Percentiles rank a stretch among this genome's conserved stretches.
phyloP scores from a whole-genome alignment of 148 eudicot species.

The Spergularia marina region DNA sequence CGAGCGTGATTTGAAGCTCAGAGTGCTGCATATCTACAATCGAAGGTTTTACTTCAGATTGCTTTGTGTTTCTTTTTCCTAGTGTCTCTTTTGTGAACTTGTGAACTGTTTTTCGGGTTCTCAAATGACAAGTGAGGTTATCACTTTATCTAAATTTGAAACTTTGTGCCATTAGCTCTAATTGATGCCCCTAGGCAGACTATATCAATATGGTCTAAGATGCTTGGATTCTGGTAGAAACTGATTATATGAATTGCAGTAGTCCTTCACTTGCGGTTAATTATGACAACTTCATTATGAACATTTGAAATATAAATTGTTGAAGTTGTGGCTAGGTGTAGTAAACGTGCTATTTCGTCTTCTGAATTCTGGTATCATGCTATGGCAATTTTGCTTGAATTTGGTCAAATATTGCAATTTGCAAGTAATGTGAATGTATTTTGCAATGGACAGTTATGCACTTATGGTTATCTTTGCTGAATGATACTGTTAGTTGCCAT shows the following conservation, averaged over 20 bases:
- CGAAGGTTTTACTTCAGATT: slow-evolving; percentile 40
- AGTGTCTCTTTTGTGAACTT: not conserved
- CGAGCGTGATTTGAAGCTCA: slow-evolving; percentile 72
- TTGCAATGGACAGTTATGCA: not conserved
- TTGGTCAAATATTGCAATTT: not conserved
- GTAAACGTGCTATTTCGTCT: not conserved
- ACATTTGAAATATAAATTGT: no score
- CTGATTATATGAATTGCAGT: not conserved
- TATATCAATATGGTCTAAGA: not conserved
- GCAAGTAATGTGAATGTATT: not conserved
- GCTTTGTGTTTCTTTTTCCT: not conserved
- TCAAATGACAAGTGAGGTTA: not conserved
- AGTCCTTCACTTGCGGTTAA: not conserved
- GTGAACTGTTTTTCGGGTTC: not conserved
- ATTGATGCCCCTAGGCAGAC: not conserved
- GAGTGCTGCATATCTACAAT: slow-evolving; percentile 65
- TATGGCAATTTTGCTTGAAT: no score
- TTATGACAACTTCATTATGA: not conserved
- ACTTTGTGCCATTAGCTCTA: not conserved
- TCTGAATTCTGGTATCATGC: not conserved
- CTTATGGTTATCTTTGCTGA: not conserved
- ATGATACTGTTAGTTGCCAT: not conserved
- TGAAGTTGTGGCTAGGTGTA: not conserved
- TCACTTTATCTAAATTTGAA: not conserved
- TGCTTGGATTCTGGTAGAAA: slow-evolving; percentile 5